Percentiles rank a stretch among this genome's conserved stretches.
Conservation (phyloP, 2,329 filamentous ascomycete species). For the Aspergillus caelatus region DNA sequence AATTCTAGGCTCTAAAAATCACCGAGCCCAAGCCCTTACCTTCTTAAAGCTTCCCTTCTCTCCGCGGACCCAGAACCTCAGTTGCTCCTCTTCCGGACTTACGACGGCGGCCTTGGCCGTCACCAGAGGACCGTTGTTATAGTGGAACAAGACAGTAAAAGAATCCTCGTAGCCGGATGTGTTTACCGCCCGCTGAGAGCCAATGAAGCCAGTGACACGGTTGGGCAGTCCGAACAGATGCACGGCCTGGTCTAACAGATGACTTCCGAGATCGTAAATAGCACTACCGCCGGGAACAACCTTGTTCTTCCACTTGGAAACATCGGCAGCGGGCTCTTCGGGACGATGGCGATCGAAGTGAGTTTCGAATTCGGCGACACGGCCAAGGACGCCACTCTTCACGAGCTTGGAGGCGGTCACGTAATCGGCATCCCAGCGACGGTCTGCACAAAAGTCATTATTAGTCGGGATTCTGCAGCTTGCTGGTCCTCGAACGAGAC, state of each 20-base stretch:
- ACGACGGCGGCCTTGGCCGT: constrained; percentile 71
- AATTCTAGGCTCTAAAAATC: neutral
- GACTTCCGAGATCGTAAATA: constrained; percentile 74
- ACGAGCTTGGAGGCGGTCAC: constrained; percentile 68
- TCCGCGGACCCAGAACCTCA: constrained; percentile 77
- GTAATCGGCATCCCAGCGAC: constrained; percentile 78
- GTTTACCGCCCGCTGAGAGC: constrained; percentile 66
- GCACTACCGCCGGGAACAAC: constrained; percentile 67
- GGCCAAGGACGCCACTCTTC: constrained; percentile 62
- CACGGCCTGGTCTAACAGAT: constrained; percentile 76
- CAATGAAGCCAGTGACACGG: constrained; percentile 67
- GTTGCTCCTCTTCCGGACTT: constrained; percentile 69
- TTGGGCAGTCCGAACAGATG: constrained; percentile 70
- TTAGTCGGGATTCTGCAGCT: neutral
- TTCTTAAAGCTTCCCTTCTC: constrained; percentile 76
- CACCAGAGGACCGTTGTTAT: constrained; percentile 64
- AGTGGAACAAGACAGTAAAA: constrained; percentile 67
- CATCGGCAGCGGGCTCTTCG: constrained; percentile 49
- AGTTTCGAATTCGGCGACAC: constrained; percentile 76
- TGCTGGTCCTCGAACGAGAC: neutral
- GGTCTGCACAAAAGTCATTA: constrained; percentile 46
- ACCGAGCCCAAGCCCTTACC: constrained; percentile 38
- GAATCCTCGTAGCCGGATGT: constrained; percentile 52
- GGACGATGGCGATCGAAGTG: constrained; percentile 78
- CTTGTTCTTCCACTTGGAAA: constrained; percentile 68